phyloP scores from a whole-genome alignment of 2,329 filamentous ascomycete genomes.

The Aspergillus piperis region DNA sequence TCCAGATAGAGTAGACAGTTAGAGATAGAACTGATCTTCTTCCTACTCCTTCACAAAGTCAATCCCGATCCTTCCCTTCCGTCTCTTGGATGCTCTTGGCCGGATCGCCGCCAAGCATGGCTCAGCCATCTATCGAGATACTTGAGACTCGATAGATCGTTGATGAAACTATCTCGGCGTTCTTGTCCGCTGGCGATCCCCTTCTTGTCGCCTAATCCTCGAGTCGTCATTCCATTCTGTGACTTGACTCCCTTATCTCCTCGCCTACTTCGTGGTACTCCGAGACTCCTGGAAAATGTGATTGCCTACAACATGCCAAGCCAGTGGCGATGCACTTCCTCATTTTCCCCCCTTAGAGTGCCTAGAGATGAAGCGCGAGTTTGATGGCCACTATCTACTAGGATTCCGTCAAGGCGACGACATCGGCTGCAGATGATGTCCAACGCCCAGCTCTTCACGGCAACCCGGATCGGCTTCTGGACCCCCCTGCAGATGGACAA shows the following conservation, averaged over 20 bases:
- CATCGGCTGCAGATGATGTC: not conserved
- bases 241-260: not conserved
- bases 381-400: not conserved
- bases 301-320: not conserved
- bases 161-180: not conserved
- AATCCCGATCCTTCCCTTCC: no score
- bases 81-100: not conserved
- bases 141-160: not conserved
- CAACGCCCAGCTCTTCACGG: not conserved
- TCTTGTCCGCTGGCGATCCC: not conserved
- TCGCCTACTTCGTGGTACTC: not conserved
- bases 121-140: not conserved
- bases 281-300: not conserved
- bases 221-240: not conserved
- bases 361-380: not conserved
- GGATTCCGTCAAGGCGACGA: not conserved
- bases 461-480: not conserved
- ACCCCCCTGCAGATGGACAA: not conserved
- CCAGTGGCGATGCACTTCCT: not conserved
- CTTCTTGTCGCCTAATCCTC: not conserved
- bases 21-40: not conserved
- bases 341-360: not conserved
- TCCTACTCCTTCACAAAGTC: not conserved
- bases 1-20: no score
- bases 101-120: constrained; percentile 6